phyloP scores from a whole-genome alignment of 169 alveolate species.

The Eimeria maxima region DNA sequence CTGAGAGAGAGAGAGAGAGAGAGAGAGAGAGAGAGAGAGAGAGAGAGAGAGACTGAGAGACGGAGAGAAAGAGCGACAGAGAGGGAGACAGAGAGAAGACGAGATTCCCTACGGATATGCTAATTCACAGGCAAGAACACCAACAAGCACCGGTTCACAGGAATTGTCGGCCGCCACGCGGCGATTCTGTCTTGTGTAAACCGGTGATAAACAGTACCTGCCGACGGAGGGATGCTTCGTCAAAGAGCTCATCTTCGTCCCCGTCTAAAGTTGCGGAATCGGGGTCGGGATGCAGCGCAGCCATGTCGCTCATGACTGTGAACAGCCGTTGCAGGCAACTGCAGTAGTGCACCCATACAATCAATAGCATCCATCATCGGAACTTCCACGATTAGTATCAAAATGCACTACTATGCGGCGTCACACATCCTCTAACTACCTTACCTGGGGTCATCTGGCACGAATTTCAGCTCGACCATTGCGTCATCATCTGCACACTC shows the following conservation, averaged over 20 bases:
- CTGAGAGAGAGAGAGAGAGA: no score
- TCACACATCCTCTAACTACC: not conserved
- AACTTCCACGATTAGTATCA: not conserved
- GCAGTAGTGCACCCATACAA: not conserved
- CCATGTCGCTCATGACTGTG: conserved; percentile 80
- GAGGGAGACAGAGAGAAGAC: no score
- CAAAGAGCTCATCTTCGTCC: conserved; percentile 75
- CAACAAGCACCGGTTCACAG: not conserved
- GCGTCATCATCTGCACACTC: conserved; percentile 37
- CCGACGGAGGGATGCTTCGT: conserved; percentile 66
- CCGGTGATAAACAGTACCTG: conserved; percentile 1
- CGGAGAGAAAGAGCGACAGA: no score
- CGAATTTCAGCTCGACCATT: conserved; percentile 65
- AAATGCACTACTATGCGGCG: not conserved
- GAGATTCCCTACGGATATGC: not conserved
- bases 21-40: no score
- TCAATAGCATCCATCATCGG: not conserved
- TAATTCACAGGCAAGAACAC: not conserved
- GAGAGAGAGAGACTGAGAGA: no score
- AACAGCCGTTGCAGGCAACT: conserved; percentile 72
- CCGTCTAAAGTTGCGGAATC: conserved; percentile 65
- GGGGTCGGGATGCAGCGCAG: conserved; percentile 84
- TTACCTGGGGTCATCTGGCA: conserved; percentile 74
- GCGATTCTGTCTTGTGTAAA: not conserved
- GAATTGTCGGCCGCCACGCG: not conserved